Base-by-base conservation (phyloP, 2,329 filamentous ascomycete species). In the Monilinia vaccinii-corymbosi region DNA sequence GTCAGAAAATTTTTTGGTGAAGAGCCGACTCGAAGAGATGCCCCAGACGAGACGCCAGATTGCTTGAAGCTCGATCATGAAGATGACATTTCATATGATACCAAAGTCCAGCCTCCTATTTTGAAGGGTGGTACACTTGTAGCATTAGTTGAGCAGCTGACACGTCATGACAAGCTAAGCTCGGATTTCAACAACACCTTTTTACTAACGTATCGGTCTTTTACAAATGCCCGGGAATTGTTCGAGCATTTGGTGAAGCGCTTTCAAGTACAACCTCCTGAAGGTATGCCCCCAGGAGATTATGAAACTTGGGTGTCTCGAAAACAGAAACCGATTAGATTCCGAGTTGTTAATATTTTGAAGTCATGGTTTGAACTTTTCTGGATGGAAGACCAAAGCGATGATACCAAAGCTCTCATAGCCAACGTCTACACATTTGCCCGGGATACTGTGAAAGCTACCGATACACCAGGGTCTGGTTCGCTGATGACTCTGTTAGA, bases 311-410 rank as follows among this genome's bases (percentile, higher is more conserved):
- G 94, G 94, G 84, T 89, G 40, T 91, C 96, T 71, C 86, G 87
- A 71, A 99, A 99, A 76, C 94, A 97, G 73, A 97, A 95, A 71
- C 88, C 91, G 6, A 97, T 97, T 63, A 84, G 94, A 40, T 96
- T 99, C 77, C 86, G 94, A 46, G 92, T 99, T 2, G 91, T 99
- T 65, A 99, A 97, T 70, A 97, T 97, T 65, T 77, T 99, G 51
- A 97, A 97, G 80, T 95, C 85, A 74, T 99, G 94, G 94, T 94
- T 99, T 67, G 94, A 97, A 71, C 92, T 88, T 68, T 97, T 94
- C 73, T 99, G 94, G 94, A 97, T 97, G 91, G 94, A 99, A 72
- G 89, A 91, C 52, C 86, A 87, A 64, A 92, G 86, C 70, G 89
- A 93, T 56, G 86, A 89, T 51, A 95, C 87, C 49, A 90, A 85